These are phyloP conservation scores for Waitea zeae DNA, from an alignment of 1,284 basidiomycete species.

Conservation along the genomic window DNA sequence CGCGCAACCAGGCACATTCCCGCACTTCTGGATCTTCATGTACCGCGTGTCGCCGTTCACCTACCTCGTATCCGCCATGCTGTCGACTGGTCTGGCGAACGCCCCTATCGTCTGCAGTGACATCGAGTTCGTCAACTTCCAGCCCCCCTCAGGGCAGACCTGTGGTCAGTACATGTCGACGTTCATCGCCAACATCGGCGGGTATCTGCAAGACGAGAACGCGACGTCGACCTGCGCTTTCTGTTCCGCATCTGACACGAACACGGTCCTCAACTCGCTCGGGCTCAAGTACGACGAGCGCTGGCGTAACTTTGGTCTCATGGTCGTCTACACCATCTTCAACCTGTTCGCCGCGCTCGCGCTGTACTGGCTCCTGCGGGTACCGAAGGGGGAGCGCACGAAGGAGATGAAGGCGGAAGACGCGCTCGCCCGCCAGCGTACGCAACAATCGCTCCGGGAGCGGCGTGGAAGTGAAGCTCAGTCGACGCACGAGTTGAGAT, in stretches of 20 bases:
- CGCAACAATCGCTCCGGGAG: too few relatives aligned
- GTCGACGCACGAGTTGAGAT: too few relatives aligned
- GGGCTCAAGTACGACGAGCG: constrained; percentile 30
- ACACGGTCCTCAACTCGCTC: constrained; percentile 24
- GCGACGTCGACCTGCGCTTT: constrained; percentile 35
- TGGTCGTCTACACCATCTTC: constrained; percentile 24
- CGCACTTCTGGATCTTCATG: constrained; percentile 8
- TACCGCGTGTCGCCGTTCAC: constrained; percentile 31
- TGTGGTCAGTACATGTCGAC: constrained; percentile 36
- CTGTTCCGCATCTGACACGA: constrained; percentile 27
- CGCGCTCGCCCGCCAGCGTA: too few relatives aligned
- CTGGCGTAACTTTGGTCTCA: constrained; percentile 32
- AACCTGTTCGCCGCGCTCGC: constrained; percentile 19
- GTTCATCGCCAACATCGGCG: constrained; percentile 35
- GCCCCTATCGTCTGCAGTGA: constrained; percentile 28
- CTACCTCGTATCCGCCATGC: constrained; percentile 10
- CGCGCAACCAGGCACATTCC: too few relatives aligned
- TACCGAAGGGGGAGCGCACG: neutral
- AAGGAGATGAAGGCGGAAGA: too few relatives aligned
- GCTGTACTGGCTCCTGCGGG: neutral
- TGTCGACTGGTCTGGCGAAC: constrained; percentile 10
- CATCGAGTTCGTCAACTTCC: constrained; percentile 32
- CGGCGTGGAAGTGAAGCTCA: too few relatives aligned
- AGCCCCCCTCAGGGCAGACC: constrained; percentile 40
- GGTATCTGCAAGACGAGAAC: constrained; percentile 46